Evolutionary conservation across 83 land plant genomes (phyloP).

Genomic region (Thuja plicata): DNA sequence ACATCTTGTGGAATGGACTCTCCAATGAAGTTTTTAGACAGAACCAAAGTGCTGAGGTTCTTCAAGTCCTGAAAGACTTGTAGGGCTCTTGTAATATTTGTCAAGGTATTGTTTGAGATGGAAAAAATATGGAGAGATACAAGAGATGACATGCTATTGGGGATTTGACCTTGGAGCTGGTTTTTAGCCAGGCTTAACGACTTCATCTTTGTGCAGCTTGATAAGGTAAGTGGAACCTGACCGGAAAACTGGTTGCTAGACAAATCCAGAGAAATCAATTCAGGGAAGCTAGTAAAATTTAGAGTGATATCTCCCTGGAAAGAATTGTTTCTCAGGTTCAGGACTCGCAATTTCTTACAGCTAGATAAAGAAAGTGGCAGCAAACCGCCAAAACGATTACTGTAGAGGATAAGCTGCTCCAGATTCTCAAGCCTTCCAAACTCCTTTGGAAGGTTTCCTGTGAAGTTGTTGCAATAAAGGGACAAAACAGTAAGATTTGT

Average conservation of each 20-base stretch:
- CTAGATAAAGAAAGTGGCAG: slow-evolving; percentile 36
- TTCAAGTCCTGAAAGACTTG: slow-evolving; percentile 32
- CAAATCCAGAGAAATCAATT: slow-evolving; percentile 34
- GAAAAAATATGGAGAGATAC: slow-evolving; percentile 40
- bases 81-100: slow-evolving; percentile 30
- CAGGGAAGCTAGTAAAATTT: slow-evolving; percentile 30
- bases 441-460: slow-evolving; percentile 29
- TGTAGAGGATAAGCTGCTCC: slow-evolving; percentile 32
- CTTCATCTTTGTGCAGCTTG: slow-evolving; percentile 39
- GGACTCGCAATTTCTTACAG: slow-evolving; percentile 25
- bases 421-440: slow-evolving; percentile 32
- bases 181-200: slow-evolving; percentile 42
- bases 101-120: slow-evolving; percentile 32
- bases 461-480: slow-evolving; percentile 29
- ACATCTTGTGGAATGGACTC: slow-evolving; percentile 34
- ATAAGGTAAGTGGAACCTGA: slow-evolving; percentile 31
- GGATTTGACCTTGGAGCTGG: slow-evolving; percentile 30
- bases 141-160: slow-evolving; percentile 23
- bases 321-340: slow-evolving; percentile 37
- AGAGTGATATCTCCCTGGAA: slow-evolving; percentile 32
- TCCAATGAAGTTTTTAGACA: slow-evolving; percentile 27
- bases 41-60: slow-evolving; percentile 33
- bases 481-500: slow-evolving; percentile 28
- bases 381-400: slow-evolving; percentile 33
- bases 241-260: slow-evolving; percentile 44